phyloP scores from a whole-genome alignment of 257 asterid genomes.

The Lycium barbarum region DNA sequence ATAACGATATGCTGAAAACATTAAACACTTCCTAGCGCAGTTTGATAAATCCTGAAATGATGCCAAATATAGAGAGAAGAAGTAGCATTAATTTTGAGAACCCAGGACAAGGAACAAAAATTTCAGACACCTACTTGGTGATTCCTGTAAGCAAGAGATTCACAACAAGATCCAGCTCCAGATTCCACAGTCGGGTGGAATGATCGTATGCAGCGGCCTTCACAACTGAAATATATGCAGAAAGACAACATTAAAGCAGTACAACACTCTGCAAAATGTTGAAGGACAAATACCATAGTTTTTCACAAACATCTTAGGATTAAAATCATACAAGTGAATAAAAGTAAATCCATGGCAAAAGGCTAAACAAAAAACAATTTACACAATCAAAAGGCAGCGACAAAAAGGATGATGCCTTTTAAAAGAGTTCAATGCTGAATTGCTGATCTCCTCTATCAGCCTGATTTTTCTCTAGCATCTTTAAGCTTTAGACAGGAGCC shows the following conservation, averaged over 20 bases:
- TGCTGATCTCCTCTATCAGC: not conserved
- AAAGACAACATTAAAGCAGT: not conserved
- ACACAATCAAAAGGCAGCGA: constrained; percentile 20
- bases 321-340: not conserved
- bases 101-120: constrained; percentile 25
- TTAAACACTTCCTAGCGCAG: not conserved
- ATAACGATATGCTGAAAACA: constrained; percentile 29
- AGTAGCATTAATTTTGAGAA: not conserved
- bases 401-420: not conserved
- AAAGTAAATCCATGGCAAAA: not conserved
- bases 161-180: constrained; percentile 61
- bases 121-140: constrained; percentile 54
- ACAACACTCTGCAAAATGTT: not conserved
- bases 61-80: constrained; percentile 19
- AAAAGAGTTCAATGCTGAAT: not conserved
- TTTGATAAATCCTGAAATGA: not conserved
- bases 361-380: not conserved
- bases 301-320: not conserved
- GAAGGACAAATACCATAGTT: not conserved
- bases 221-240: constrained; percentile 60
- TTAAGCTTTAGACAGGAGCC: not conserved
- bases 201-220: constrained; percentile 84
- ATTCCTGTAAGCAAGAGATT: constrained; percentile 64
- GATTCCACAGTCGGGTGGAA: constrained; percentile 72
- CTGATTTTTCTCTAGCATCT: not conserved